Percentiles rank a stretch among this genome's conserved stretches.
Conservation (phyloP, 2,329 filamentous ascomycete species). For the Neurospora sp. region DNA sequence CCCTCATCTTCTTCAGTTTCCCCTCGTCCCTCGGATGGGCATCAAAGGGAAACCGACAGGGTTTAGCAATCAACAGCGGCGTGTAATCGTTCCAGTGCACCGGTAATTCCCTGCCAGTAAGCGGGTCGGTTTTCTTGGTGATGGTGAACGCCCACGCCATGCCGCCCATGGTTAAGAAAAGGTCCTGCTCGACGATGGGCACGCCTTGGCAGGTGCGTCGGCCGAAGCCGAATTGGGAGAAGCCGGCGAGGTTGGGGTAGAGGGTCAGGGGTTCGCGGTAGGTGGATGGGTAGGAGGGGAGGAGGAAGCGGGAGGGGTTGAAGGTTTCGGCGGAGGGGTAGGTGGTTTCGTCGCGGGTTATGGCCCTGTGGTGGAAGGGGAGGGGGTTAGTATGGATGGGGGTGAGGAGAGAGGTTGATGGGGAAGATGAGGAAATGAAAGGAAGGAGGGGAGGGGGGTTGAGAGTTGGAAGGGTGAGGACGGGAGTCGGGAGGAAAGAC, state of each 20-base stretch:
- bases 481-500: constrained; percentile 8
- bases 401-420: neutral
- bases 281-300: constrained; percentile 16
- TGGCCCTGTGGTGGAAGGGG: constrained; percentile 24
- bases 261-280: constrained; percentile 20
- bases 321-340: constrained; percentile 22
- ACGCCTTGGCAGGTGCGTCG: constrained; percentile 29
- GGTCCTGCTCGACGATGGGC: constrained; percentile 20
- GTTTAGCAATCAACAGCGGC: constrained; percentile 35
- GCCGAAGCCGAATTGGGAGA: constrained; percentile 35
- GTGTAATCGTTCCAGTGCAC: constrained; percentile 36
- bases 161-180: constrained; percentile 19
- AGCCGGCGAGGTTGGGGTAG: constrained; percentile 24
- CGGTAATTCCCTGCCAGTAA: constrained; percentile 18
- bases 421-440: neutral
- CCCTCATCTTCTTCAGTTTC: constrained; percentile 17
- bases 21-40: constrained; percentile 19
- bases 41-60: constrained; percentile 29
- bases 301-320: constrained; percentile 21
- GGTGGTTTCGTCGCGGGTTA: constrained; percentile 32
- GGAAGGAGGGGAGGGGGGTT: neutral
- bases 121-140: constrained; percentile 20
- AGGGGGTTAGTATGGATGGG: neutral
- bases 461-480: neutral
- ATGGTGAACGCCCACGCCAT: constrained; percentile 19